These are phyloP conservation scores for Dendryphion nanum DNA, from an alignment of 2,329 filamentous ascomycete genomes.

Conservation along the genomic window DNA sequence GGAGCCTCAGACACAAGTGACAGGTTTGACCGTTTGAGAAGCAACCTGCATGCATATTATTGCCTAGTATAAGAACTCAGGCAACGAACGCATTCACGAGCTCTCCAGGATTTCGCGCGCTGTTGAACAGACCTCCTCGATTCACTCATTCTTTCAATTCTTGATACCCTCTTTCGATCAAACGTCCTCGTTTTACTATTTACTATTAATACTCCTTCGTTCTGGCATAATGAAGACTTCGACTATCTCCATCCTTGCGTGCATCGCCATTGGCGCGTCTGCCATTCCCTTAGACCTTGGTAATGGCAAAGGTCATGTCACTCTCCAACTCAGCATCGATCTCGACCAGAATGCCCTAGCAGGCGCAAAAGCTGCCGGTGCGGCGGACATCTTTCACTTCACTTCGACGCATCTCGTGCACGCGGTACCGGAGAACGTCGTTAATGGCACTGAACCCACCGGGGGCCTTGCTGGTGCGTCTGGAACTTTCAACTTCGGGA, in stretches of 20 bases:
- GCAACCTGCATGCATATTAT: background rate
- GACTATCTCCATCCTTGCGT: background rate
- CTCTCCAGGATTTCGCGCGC: too few relatives aligned
- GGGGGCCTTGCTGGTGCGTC: slow-evolving; percentile 46
- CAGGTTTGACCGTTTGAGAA: too few relatives aligned
- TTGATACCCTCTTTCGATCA: background rate
- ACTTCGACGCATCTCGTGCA: slow-evolving; percentile 50
- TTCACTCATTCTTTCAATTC: slow-evolving; percentile 1
- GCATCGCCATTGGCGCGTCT: background rate
- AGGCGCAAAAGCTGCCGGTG: slow-evolving; percentile 3
- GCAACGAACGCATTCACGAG: background rate
- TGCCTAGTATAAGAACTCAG: background rate
- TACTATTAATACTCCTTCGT: background rate
- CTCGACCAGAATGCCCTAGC: slow-evolving; percentile 8
- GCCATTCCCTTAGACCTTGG: background rate
- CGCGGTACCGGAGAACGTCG: slow-evolving; percentile 52
- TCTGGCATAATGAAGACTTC: background rate
- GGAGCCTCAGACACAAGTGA: too few relatives aligned
- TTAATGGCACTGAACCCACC: slow-evolving; percentile 45
- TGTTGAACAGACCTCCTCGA: background rate
- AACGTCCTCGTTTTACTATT: too few relatives aligned
- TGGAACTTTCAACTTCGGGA: slow-evolving; percentile 53
- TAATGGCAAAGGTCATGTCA: slow-evolving; percentile 12
- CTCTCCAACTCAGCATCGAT: slow-evolving; percentile 19
- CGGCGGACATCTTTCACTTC: slow-evolving; percentile 36